Evolutionary conservation across 495 filamentous ascomycete genomes (phyloP).

Genomic region (Aspergillus haitiensis): DNA sequence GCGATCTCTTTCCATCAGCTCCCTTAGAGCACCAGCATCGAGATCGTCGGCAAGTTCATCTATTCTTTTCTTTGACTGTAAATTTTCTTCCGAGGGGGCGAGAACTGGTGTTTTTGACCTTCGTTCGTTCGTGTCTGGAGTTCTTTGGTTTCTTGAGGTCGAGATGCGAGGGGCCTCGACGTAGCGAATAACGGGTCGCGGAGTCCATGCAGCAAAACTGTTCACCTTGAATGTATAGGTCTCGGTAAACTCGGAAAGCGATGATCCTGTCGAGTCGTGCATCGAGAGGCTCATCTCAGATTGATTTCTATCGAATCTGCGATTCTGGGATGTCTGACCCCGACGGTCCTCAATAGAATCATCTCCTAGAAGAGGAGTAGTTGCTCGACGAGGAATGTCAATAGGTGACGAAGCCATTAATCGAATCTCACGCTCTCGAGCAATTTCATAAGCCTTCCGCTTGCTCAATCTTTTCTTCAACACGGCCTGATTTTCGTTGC

Average conservation of each 20-base stretch:
- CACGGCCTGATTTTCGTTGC: conserved; percentile 54
- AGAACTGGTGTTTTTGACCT: conserved; percentile 45
- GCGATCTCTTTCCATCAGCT: conserved; percentile 82
- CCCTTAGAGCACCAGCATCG: conserved; percentile 73
- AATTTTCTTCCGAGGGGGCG: conserved; percentile 60
- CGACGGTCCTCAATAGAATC: conserved; percentile 64
- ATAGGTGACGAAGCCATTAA: conserved; percentile 71
- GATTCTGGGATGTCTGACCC: conserved; percentile 55
- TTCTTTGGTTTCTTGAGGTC: conserved; percentile 36
- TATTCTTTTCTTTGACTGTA: conserved; percentile 68
- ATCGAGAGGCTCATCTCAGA: conserved; percentile 75
- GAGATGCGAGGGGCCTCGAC: conserved; percentile 59
- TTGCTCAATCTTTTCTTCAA: conserved; percentile 75
- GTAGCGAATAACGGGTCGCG: conserved; percentile 75
- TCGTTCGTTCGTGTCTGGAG: conserved; percentile 39
- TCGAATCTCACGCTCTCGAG: conserved; percentile 81
- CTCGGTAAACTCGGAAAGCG: conserved; percentile 68
- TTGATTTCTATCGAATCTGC: conserved; percentile 58
- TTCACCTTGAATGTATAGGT: conserved; percentile 72
- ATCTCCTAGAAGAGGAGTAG: conserved; percentile 46
- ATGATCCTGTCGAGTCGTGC: conserved; percentile 71
- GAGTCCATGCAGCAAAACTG: conserved; percentile 69
- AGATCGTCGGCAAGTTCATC: conserved; percentile 80
- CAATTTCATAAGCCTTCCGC: conserved; percentile 67
- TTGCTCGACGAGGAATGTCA: conserved; percentile 60